Conservation (phyloP, 2,329 filamentous ascomycete species). For the Cladophialophora exuberans region DNA sequence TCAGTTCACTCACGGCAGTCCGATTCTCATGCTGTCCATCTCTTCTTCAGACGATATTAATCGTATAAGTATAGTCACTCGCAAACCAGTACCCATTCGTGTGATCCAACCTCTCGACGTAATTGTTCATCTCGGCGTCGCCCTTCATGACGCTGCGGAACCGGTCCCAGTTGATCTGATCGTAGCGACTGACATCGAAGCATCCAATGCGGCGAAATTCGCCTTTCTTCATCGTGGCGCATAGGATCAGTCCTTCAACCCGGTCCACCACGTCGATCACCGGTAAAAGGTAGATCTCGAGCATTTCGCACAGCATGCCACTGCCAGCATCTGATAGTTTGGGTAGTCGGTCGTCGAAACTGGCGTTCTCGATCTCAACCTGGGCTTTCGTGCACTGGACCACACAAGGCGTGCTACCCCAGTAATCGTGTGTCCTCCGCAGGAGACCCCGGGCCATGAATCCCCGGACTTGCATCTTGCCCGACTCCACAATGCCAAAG, state of each 20-base stretch:
- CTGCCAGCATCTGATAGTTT: slow-evolving; percentile 29
- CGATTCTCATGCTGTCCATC: background rate
- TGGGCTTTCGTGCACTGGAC: slow-evolving; percentile 29
- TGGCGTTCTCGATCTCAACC: slow-evolving; percentile 30
- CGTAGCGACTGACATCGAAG: slow-evolving; percentile 31
- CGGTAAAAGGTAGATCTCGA: slow-evolving; percentile 33
- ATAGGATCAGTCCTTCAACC: slow-evolving; percentile 33
- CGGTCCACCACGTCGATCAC: slow-evolving; percentile 33
- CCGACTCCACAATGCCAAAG: slow-evolving; percentile 29
- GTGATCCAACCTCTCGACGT: slow-evolving; percentile 33
- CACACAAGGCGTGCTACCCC: slow-evolving; percentile 31
- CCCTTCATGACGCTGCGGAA: slow-evolving; percentile 34
- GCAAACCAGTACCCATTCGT: slow-evolving; percentile 34
- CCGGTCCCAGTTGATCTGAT: slow-evolving; percentile 33
- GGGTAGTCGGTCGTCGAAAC: slow-evolving; percentile 33
- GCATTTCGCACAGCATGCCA: slow-evolving; percentile 30
- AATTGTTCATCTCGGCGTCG: slow-evolving; percentile 33
- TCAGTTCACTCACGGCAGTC: background rate
- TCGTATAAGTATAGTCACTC: slow-evolving; percentile 35
- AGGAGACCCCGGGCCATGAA: slow-evolving; percentile 33
- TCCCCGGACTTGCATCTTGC: slow-evolving; percentile 30
- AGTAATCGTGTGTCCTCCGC: slow-evolving; percentile 33
- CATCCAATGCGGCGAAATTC: slow-evolving; percentile 31
- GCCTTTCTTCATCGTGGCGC: slow-evolving; percentile 34
- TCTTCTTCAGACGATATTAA: slow-evolving; percentile 30